Conservation (phyloP, 2,329 filamentous ascomycete genomes). For the Lachnellula willkommii region DNA sequence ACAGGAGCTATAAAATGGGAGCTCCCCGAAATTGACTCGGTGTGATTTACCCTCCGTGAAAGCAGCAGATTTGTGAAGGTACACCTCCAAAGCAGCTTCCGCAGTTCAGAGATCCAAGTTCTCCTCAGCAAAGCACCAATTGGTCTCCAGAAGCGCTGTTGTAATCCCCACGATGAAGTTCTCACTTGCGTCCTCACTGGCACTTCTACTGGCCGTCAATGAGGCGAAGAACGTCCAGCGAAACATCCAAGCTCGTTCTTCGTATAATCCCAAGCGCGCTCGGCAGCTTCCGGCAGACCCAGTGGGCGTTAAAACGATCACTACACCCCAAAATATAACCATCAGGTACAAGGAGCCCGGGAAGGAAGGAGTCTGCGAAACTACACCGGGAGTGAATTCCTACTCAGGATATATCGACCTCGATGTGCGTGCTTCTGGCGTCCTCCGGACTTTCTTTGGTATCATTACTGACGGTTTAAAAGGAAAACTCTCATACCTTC, state of each 20-base stretch:
- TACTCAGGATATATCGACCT: conserved; percentile 28
- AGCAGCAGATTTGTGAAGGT: not conserved
- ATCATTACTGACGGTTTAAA: not conserved
- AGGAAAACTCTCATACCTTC: conserved; percentile 42
- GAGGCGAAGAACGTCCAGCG: conserved; percentile 12
- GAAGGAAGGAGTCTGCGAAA: conserved; percentile 25
- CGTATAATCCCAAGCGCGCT: conserved; percentile 11
- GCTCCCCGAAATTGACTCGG: not conserved
- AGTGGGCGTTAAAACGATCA: conserved; percentile 34
- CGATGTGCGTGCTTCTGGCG: conserved; percentile 9
- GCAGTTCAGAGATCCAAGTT: not conserved
- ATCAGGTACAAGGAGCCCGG: conserved; percentile 45
- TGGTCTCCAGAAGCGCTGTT: not conserved
- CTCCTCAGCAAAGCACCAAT: not conserved
- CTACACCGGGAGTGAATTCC: conserved; percentile 26
- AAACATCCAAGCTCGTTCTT: conserved; percentile 21
- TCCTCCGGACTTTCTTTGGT: not conserved
- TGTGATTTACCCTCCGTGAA: not conserved
- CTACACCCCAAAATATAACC: conserved; percentile 36
- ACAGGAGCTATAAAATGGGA: conserved; percentile 1
- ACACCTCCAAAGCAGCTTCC: not conserved
- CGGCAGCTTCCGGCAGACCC: conserved; percentile 37
- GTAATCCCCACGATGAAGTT: conserved; percentile 7
- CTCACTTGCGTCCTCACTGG: conserved; percentile 8
- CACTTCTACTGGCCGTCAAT: conserved; percentile 4